These are phyloP conservation scores for Viola pubescens DNA, from an alignment of 441 rosid species.

Conservation along the genomic window DNA sequence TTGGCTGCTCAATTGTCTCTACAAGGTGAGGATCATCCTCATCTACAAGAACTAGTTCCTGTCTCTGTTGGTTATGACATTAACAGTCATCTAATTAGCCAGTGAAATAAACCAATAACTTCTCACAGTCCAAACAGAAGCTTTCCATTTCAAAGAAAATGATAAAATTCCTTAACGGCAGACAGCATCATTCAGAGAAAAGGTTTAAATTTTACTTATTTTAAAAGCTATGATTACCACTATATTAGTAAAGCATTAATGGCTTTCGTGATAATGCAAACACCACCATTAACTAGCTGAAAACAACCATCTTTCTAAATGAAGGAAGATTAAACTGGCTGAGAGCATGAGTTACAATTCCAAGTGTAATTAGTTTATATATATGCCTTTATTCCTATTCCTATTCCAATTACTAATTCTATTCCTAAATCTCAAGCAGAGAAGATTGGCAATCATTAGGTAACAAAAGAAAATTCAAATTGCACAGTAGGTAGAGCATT, in stretches of 20 bases:
- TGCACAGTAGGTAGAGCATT: background rate
- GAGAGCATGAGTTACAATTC: too few relatives aligned
- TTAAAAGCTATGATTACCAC: background rate
- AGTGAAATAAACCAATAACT: slow-evolving; percentile 3
- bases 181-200: background rate
- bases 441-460: too few relatives aligned
- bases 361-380: too few relatives aligned
- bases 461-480: too few relatives aligned
- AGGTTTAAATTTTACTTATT: background rate
- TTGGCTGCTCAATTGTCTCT: slow-evolving; percentile 25
- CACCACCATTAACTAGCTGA: too few relatives aligned
- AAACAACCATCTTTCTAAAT: too few relatives aligned
- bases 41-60: slow-evolving; percentile 45
- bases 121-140: slow-evolving; percentile 1
- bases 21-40: slow-evolving; percentile 58
- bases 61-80: slow-evolving; percentile 25
- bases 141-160: background rate
- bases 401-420: too few relatives aligned
- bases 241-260: too few relatives aligned
- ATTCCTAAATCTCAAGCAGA: too few relatives aligned
- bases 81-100: slow-evolving; percentile 13
- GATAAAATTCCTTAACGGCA: background rate
- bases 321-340: too few relatives aligned
- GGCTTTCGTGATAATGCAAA: too few relatives aligned
- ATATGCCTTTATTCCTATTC: too few relatives aligned